Evolutionary conservation across 768 basidiomycete species (phyloP).

Genomic region (Mycena belliarum): DNA sequence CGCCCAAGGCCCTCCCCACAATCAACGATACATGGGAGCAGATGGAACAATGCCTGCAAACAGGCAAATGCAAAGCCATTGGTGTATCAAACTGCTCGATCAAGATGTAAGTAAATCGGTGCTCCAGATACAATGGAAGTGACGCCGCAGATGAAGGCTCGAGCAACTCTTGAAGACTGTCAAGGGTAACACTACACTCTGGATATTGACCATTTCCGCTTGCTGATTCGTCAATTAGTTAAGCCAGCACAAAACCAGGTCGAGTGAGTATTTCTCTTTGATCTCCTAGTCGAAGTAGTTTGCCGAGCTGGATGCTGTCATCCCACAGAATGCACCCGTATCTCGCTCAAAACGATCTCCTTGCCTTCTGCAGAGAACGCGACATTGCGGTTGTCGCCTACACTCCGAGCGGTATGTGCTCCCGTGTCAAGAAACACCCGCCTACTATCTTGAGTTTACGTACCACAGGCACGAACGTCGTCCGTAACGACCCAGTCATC

Average conservation of each 20-base stretch:
- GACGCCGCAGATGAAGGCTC: constrained; percentile 10
- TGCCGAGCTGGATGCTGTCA: background rate
- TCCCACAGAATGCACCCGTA: constrained; percentile 32
- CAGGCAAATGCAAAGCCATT: constrained; percentile 28
- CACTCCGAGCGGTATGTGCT: constrained; percentile 28
- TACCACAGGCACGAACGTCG: constrained; percentile 23
- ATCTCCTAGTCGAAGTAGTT: no score
- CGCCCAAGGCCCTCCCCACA: constrained; percentile 18
- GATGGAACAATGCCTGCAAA: constrained; percentile 26
- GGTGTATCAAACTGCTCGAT: constrained; percentile 38
- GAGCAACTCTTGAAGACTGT: constrained; percentile 26
- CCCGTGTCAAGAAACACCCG: background rate
- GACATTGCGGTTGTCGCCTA: constrained; percentile 36
- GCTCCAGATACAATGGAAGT: background rate
- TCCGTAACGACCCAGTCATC: constrained; percentile 31
- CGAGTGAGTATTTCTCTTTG: constrained; percentile 19
- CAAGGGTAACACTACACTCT: constrained; percentile 2
- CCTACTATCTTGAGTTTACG: background rate
- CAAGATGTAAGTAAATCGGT: constrained; percentile 26
- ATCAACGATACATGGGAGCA: constrained; percentile 30
- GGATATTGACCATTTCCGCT: background rate
- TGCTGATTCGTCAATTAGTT: constrained; percentile 8
- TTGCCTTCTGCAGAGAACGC: constrained; percentile 29
- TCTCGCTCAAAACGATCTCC: constrained; percentile 31
- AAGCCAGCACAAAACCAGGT: constrained; percentile 37